Evolutionary conservation across 2,329 filamentous ascomycete species (phyloP), one percentile per base, ranked within the genome.

Genomic region (Madurella fahalii): DNA sequence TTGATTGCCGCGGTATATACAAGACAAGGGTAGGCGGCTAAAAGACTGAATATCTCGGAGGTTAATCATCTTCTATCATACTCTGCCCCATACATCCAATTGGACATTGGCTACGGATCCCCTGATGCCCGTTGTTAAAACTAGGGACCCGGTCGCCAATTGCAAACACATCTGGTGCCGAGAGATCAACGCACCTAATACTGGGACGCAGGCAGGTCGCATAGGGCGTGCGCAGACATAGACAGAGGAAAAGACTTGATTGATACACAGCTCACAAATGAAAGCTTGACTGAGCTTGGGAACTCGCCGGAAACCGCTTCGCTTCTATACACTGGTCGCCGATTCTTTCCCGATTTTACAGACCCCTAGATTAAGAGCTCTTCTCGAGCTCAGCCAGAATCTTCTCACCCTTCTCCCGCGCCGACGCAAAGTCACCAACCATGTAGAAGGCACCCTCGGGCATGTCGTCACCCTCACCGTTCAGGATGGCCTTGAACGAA

Each of bases 361-460:
- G 30, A 61, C 62, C 64, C 40, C 52, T 53, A 65, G 77, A 69
- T 77, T 67, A 69, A 59, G 61, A 58, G 65, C 65, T 76, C 71
- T 78, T 76, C 75, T 94, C 89, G 69, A 97, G 83, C 69, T 97
- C 94, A 68, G 94, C 92, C 74, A 99, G 81, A 83, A 99, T 97
- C 91, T 97, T 96, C 86, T 96, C 92, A 81, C 93, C 94, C 90
- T 99, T 99, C 71, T 82, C 85, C 74, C 89, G 89, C 66, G 92
- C 94, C 63, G 90, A 91, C 68, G 89, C 89, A 68, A 97, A 86
- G 82, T 96, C 89, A 74, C 94, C 94, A 75, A 97, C 92, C 92
- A 96, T 96, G 87, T 96, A 96, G 86, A 96, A 81, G 74, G 79
- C 86, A 86, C 86, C 86, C 80, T 97, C 94, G 65, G 94, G 94